phyloP scores from a whole-genome alignment of 139 green algal species.

The Astrephomene gubernaculifera region DNA sequence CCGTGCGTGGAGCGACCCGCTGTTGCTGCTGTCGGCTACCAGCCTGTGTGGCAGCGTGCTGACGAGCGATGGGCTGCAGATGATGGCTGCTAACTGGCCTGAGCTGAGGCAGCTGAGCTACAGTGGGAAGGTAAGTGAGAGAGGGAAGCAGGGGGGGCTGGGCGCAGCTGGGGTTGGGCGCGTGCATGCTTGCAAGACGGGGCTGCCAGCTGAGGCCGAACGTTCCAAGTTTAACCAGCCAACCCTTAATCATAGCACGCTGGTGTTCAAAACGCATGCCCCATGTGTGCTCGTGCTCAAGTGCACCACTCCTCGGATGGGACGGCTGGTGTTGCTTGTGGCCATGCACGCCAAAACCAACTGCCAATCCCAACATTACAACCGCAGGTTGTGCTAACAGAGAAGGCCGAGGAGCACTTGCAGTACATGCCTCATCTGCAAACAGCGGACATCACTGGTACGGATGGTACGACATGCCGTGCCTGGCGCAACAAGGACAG shows the following conservation, averaged over 20 bases:
- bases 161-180: too few relatives aligned
- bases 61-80: slow-evolving; percentile 26
- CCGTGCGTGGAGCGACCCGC: slow-evolving; percentile 20
- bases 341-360: neutral
- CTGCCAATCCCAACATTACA: neutral
- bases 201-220: neutral
- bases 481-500: neutral
- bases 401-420: slow-evolving; percentile 40
- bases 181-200: neutral
- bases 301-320: neutral
- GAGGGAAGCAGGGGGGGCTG: neutral
- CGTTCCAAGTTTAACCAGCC: neutral
- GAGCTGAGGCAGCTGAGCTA: slow-evolving; percentile 8
- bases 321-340: neutral
- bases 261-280: neutral
- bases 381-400: slow-evolving; percentile 24
- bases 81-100: slow-evolving; percentile 43
- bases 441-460: neutral
- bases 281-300: neutral
- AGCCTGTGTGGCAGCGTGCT: slow-evolving; percentile 3
- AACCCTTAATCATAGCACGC: too few relatives aligned
- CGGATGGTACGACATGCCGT: neutral
- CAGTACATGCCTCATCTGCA: neutral
- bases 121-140: slow-evolving; percentile 23
- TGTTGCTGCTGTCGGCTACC: slow-evolving; percentile 31